Percentiles rank a stretch among this genome's conserved stretches.
Evolutionary conservation across 2,329 filamentous ascomycete genomes (phyloP).

Genomic region (Graphiopsis chlorocephala): DNA sequence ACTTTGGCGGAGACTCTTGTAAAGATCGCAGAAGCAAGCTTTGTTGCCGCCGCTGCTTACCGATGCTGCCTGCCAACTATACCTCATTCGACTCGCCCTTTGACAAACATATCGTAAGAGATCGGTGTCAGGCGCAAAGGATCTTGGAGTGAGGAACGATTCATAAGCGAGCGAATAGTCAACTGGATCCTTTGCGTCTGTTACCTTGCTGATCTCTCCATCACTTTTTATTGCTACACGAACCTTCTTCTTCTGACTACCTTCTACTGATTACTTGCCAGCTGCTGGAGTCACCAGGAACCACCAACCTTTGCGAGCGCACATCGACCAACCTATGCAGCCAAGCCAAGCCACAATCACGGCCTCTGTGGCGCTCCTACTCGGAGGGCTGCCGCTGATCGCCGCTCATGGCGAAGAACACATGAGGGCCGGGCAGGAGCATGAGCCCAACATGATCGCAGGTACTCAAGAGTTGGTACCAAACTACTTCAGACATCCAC

Average conservation of each 20-base stretch:
- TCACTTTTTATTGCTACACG: not conserved
- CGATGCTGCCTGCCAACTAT: not conserved
- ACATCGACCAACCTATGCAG: slow-evolving; percentile 15
- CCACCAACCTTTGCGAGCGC: not conserved
- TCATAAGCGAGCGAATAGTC: slow-evolving; percentile 19
- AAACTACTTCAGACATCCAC: slow-evolving; percentile 60
- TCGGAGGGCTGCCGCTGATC: slow-evolving; percentile 40
- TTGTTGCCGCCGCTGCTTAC: slow-evolving; percentile 11
- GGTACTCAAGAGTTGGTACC: slow-evolving; percentile 27
- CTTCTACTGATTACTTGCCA: not conserved
- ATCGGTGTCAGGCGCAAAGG: not conserved
- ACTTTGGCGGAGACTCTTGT: not conserved
- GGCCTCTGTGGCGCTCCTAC: slow-evolving; percentile 37
- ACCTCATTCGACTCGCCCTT: not conserved
- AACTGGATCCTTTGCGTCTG: slow-evolving; percentile 29
- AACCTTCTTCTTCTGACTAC: not conserved
- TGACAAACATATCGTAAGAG: not conserved
- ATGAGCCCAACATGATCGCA: slow-evolving; percentile 20
- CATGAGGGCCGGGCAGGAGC: slow-evolving; percentile 27
- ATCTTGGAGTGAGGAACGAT: not conserved
- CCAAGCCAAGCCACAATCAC: slow-evolving; percentile 23
- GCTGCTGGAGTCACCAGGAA: not conserved
- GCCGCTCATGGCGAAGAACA: slow-evolving; percentile 38
- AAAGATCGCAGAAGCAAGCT: not conserved
- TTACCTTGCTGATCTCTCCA: not conserved